These are phyloP conservation scores for Sarocladium strictum DNA, from an alignment of 2,329 filamentous ascomycete genomes.

Conservation along the genomic window DNA sequence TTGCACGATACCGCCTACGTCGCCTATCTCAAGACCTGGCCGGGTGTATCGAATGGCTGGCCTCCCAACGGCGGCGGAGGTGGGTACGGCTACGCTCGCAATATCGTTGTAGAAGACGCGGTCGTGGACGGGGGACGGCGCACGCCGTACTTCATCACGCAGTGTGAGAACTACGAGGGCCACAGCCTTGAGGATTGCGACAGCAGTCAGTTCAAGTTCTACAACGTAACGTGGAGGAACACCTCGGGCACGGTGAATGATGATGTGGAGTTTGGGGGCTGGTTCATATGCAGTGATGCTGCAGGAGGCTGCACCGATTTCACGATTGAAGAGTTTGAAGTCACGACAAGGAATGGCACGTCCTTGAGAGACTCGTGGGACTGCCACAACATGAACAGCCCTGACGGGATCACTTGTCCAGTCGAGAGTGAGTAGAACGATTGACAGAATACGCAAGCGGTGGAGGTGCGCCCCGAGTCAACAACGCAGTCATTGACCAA, in stretches of 20 bases:
- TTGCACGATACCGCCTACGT: conserved; percentile 40
- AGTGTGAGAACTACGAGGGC: conserved; percentile 30
- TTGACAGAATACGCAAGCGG: not conserved
- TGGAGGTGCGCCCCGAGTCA: too few species aligned
- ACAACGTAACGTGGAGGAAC: conserved; percentile 20
- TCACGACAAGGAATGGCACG: conserved; percentile 14
- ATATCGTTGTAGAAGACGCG: conserved; percentile 26
- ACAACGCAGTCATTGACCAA: not conserved
- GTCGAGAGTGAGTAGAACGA: not conserved
- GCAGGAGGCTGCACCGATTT: conserved; percentile 26
- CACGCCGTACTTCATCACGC: conserved; percentile 27
- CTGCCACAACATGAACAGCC: conserved; percentile 1
- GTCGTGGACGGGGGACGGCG: conserved; percentile 19
- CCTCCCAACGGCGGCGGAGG: conserved; percentile 55
- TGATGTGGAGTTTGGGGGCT: conserved; percentile 19
- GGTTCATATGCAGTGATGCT: conserved; percentile 25
- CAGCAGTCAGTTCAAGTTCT: conserved; percentile 25
- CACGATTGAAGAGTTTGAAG: conserved; percentile 18
- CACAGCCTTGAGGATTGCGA: conserved; percentile 27
- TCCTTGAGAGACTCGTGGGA: conserved; percentile 17
- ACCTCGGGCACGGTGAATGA: conserved; percentile 23
- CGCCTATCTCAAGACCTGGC: conserved; percentile 56
- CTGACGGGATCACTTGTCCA: not conserved
- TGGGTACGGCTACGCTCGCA: conserved; percentile 36
- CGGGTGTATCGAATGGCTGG: conserved; percentile 40